Percentiles rank a stretch among this genome's conserved stretches.
These are phyloP conservation scores for Fusarium duplospermum DNA, from an alignment of 2,329 filamentous ascomycete species.

Conservation along the genomic window DNA sequence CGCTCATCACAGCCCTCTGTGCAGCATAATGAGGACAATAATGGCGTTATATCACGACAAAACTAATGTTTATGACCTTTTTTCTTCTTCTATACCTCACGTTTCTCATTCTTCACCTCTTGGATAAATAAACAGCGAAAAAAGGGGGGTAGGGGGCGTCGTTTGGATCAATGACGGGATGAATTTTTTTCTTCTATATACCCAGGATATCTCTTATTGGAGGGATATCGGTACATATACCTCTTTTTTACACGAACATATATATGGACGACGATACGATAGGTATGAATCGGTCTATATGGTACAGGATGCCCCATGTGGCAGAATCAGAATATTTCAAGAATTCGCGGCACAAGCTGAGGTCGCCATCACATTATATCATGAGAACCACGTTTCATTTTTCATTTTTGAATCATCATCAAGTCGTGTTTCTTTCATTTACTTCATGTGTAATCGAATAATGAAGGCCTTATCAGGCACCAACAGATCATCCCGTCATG, in stretches of 20 bases:
- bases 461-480: not conserved
- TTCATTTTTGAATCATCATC: conserved; percentile 2
- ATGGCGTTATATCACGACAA: conserved; percentile 16
- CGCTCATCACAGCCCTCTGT: conserved; percentile 48
- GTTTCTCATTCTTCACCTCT: conserved; percentile 9
- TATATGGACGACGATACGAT: conserved; percentile 16
- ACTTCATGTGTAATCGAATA: not conserved
- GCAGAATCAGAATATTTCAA: conserved; percentile 11
- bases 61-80: conserved; percentile 35
- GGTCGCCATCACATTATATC: not conserved
- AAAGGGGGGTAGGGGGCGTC: conserved; percentile 34
- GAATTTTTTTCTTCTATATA: conserved; percentile 35
- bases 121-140: conserved; percentile 32
- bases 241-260: conserved; percentile 15
- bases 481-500: not conserved
- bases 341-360: not conserved
- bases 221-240: conserved; percentile 39
- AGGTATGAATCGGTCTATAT: conserved; percentile 13
- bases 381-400: not conserved
- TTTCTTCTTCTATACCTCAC: conserved; percentile 22
- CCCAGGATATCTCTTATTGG: conserved; percentile 30
- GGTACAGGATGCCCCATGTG: conserved; percentile 25
- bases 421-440: conserved; percentile 2
- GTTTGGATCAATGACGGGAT: conserved; percentile 31
- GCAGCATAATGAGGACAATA: conserved; percentile 45